Percentiles rank a stretch among this genome's conserved stretches.
Conservation (phyloP, 2,329 filamentous ascomycete species). For the Fusarium caatingaense region DNA sequence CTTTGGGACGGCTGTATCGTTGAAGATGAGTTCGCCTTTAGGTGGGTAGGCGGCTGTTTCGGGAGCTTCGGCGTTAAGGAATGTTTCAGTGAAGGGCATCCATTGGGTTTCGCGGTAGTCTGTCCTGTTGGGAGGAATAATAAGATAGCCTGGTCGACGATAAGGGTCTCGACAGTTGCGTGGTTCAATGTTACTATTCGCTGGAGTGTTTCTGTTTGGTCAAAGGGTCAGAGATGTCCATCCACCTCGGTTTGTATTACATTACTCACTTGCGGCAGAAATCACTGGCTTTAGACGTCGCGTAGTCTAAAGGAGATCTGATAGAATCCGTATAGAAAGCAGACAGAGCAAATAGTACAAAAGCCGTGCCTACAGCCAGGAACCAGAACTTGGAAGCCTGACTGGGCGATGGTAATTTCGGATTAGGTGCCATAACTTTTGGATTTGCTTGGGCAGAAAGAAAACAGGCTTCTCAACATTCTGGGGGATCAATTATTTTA, state of each 20-base stretch:
- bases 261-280: not conserved
- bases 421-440: not conserved
- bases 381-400: not conserved
- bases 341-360: not conserved
- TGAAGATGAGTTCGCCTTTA: not conserved
- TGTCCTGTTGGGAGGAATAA: not conserved
- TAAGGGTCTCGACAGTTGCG: constrained; percentile 9
- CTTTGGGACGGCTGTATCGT: not conserved
- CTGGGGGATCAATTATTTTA: not conserved
- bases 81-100: not conserved
- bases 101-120: constrained; percentile 1
- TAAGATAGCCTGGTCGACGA: not conserved
- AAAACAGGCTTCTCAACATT: not conserved
- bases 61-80: not conserved
- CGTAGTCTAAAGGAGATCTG: not conserved
- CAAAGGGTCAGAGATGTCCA: not conserved
- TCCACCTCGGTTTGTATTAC: not conserved
- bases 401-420: not conserved
- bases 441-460: not conserved
- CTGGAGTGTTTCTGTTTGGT: not conserved
- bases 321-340: not conserved
- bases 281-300: not conserved
- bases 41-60: constrained; percentile 3
- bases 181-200: not conserved
- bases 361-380: not conserved